Evolutionary conservation across 768 basidiomycete genomes (phyloP), one percentile per base, ranked within the genome.

Genomic region (Coprinopsis strossmayeri): DNA sequence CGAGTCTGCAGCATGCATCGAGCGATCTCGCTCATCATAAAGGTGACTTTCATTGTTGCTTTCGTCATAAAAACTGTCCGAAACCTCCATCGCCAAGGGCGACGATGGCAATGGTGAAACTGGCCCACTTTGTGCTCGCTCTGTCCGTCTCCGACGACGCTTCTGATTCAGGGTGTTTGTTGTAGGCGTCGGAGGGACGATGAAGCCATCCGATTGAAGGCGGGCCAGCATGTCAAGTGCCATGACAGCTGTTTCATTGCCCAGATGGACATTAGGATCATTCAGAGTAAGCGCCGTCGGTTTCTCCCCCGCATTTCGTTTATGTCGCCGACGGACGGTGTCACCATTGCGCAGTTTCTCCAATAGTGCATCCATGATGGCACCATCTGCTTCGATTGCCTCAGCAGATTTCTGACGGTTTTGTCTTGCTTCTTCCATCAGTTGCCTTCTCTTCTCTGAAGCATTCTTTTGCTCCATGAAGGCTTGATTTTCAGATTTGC

Each of bases 141-240:
- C 41, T 69, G 65, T 54, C 71, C 60, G 37, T 71, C 59, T 32
- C 67, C 55, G 50, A 11, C 43, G 23, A 18, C 76, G 62, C 54
- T 69, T 71, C 10, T 66, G 55, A n/a, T 59, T 50, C 3, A 68
- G 53, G 26, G 66, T 57, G 11, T 72, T 68, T 17, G 73, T 70
- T 15, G 73, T 70, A n/a, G 79, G 76, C 7, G 81, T 73, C 15
- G 70, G 64, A 10, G 80, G 70, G 11, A 64, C 61, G 48, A 72
- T 68, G 61, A 87, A 87, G 0, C 84, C 87, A 53, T 83, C 78
- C 4, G 82, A 78, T 61, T 91, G 74, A 24, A 91, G 72, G 32
- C 73, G 77, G 5, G 84, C 84, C 46, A 91, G 62, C 84, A 92
- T 86, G 55, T 84, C 79, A 45, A 77, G 77, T 3, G 90, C 90